phyloP scores from a whole-genome alignment of 192 early-diverging fungal genomes.

The Pilaira anomala region DNA sequence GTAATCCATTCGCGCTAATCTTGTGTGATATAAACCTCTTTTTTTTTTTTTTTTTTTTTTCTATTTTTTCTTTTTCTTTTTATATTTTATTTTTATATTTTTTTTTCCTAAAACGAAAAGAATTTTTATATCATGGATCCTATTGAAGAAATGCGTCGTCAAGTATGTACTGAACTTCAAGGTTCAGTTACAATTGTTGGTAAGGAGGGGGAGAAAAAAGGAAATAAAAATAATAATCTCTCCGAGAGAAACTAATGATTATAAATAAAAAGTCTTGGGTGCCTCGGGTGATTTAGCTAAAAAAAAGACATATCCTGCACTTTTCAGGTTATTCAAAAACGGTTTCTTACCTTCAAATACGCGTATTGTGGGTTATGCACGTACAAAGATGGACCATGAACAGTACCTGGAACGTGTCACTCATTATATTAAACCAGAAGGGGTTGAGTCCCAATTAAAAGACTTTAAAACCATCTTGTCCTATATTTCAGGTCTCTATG shows the following conservation, averaged over 20 bases:
- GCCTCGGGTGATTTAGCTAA: constrained; percentile 95
- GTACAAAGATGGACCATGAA: constrained; percentile 69
- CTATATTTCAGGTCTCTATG: constrained; percentile 87
- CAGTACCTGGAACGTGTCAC: constrained; percentile 75
- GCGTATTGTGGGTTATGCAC: constrained; percentile 90
- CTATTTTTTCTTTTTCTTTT: too few relatives aligned
- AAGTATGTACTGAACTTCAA: constrained; percentile 30
- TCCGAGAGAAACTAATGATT: background rate
- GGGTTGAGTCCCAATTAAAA: constrained; percentile 25
- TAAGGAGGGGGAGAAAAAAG: too few relatives aligned
- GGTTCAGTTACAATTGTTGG: constrained; percentile 41
- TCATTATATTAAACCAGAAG: constrained; percentile 66
- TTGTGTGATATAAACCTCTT: too few relatives aligned
- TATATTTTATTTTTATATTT: too few relatives aligned
- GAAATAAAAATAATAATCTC: too few relatives aligned
- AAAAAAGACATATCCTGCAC: constrained; percentile 97
- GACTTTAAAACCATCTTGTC: constrained; percentile 69
- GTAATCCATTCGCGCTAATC: too few relatives aligned
- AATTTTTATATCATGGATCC: too few relatives aligned
- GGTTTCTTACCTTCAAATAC: constrained; percentile 71
- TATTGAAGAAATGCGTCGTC: constrained; percentile 24
- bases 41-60: too few relatives aligned
- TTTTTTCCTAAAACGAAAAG: too few relatives aligned
- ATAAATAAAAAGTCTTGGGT: constrained; percentile 86
- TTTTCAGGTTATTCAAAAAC: constrained; percentile 90